phyloP scores from a whole-genome alignment of 306 rosid genomes.

The Vigna reflexopilosa region DNA sequence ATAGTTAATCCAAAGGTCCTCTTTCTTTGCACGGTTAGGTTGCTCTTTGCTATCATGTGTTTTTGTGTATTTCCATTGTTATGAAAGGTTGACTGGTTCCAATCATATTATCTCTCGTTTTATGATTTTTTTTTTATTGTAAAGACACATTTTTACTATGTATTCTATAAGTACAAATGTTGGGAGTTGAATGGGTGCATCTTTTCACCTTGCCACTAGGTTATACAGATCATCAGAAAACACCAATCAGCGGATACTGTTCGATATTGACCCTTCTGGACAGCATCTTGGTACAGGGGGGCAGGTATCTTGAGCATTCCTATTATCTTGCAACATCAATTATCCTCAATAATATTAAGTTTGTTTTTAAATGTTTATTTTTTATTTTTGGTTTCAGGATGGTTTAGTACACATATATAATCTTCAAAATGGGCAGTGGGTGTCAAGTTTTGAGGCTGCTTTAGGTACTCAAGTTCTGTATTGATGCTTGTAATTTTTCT shows the following conservation, averaged over 20 bases:
- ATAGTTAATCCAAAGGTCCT: neutral
- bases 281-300: conserved; percentile 93
- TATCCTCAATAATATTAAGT: conserved; percentile 11
- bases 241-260: conserved; percentile 91
- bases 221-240: conserved; percentile 82
- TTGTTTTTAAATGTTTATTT: neutral
- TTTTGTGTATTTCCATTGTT: conserved; percentile 16
- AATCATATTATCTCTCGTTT: conserved; percentile 24
- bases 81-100: conserved; percentile 31
- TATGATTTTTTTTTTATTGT: neutral
- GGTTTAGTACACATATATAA: conserved; percentile 88
- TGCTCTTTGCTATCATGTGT: conserved; percentile 30
- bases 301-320: conserved; percentile 66
- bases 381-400: conserved; percentile 62
- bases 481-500: conserved; percentile 23
- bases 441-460: conserved; percentile 87
- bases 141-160: conserved; percentile 10
- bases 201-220: conserved; percentile 55
- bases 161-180: conserved; percentile 19
- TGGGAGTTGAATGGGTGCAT: conserved; percentile 38
- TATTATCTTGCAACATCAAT: conserved; percentile 35
- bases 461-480: conserved; percentile 60
- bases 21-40: conserved; percentile 29
- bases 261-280: conserved; percentile 92
- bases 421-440: conserved; percentile 97